Evolutionary conservation across 106 monocot genomes (phyloP).

Genomic region (Amphibolis antarctica): DNA sequence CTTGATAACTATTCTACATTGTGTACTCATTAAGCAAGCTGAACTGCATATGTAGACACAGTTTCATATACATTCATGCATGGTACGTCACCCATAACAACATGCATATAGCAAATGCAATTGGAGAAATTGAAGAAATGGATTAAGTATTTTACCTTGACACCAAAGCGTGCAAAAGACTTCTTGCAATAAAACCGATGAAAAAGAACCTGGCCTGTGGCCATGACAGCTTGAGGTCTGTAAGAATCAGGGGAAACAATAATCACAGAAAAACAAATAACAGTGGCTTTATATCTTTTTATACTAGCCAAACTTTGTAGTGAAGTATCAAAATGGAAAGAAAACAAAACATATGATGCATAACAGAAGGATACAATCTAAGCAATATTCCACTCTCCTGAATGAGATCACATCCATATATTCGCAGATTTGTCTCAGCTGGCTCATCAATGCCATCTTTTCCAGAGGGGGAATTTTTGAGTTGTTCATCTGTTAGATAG

Average conservation of each 20-base stretch:
- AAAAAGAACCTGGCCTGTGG: slow-evolving; percentile 86
- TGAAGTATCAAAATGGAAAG: background rate
- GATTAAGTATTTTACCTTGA: slow-evolving; percentile 38
- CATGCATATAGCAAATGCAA: background rate
- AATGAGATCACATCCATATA: slow-evolving; percentile 90
- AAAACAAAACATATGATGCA: background rate
- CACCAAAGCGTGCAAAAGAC: slow-evolving; percentile 84
- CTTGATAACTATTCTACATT: too few relatives aligned
- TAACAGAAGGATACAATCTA: slow-evolving; percentile 59
- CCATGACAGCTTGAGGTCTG: slow-evolving; percentile 97
- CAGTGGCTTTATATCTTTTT: background rate
- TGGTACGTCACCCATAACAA: background rate
- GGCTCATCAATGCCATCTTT: slow-evolving; percentile 86
- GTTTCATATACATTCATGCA: too few relatives aligned
- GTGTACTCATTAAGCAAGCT: too few relatives aligned
- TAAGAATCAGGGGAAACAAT: slow-evolving; percentile 24
- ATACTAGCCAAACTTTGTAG: too few relatives aligned
- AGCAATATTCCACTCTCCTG: slow-evolving; percentile 94
- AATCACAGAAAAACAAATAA: too few relatives aligned
- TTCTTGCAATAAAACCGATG: slow-evolving; percentile 96
- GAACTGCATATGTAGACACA: too few relatives aligned
- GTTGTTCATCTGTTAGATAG: slow-evolving; percentile 78
- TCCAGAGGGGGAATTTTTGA: slow-evolving; percentile 67
- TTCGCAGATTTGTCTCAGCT: slow-evolving; percentile 58
- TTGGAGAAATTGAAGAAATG: background rate